phyloP scores from a whole-genome alignment of 108 stramenopile genomes.

The Pseudonitzschia delicatissima region DNA sequence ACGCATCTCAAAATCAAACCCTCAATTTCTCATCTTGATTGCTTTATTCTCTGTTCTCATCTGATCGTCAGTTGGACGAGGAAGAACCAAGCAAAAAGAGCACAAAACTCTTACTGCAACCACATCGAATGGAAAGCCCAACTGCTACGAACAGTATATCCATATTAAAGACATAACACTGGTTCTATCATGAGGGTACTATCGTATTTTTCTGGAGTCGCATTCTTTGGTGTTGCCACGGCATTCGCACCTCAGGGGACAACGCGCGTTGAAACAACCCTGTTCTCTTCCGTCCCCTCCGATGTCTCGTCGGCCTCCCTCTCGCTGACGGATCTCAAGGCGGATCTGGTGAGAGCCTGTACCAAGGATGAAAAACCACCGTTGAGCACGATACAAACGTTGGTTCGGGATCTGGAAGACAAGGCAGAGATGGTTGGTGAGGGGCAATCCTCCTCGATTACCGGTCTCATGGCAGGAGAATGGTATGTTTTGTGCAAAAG shows the following conservation, averaged over 20 bases:
- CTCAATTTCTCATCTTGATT: too few species aligned
- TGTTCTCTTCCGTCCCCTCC: constrained; percentile 13
- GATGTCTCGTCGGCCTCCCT: constrained; percentile 1
- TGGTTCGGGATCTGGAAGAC: constrained; percentile 32
- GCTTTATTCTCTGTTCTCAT: too few species aligned
- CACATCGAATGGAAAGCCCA: too few species aligned
- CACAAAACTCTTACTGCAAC: too few species aligned
- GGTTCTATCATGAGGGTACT: too few species aligned
- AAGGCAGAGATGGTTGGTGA: constrained; percentile 34
- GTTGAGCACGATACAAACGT: constrained; percentile 19
- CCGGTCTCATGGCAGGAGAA: constrained; percentile 65
- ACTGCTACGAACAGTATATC: too few species aligned
- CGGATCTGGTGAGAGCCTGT: constrained; percentile 21
- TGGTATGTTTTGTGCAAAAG: constrained; percentile 52
- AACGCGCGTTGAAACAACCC: neutral
- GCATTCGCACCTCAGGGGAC: neutral
- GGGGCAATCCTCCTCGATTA: constrained; percentile 62
- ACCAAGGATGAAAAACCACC: constrained; percentile 20
- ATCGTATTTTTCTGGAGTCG: too few species aligned
- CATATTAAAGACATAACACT: too few species aligned
- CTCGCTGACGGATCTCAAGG: constrained; percentile 22
- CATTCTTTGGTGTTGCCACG: neutral
- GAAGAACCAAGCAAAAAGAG: too few species aligned
- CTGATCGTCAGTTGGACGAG: too few species aligned
- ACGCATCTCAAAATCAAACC: too few species aligned